These are phyloP conservation scores for Globisporangium cystogenes DNA, from an alignment of 352 stramenopile species.

Conservation along the genomic window DNA sequence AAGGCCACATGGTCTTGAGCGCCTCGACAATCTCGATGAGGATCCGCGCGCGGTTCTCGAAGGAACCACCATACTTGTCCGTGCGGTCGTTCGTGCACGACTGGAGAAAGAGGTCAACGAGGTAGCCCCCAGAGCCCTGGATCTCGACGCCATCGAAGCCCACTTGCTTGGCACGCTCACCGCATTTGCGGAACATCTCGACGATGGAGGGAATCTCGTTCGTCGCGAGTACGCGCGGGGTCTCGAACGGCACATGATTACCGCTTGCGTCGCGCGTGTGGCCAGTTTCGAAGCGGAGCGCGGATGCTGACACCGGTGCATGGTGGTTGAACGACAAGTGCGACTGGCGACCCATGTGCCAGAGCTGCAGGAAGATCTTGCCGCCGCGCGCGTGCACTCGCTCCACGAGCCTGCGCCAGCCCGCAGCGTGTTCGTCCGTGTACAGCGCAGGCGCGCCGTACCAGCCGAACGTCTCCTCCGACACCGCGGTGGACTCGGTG, in stretches of 20 bases:
- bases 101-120: conserved; percentile 83
- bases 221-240: not conserved
- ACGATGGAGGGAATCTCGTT: conserved; percentile 28
- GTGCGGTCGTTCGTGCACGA: conserved; percentile 47
- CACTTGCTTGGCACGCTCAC: conserved; percentile 2
- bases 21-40: conserved; percentile 45
- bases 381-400: conserved; percentile 41
- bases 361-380: conserved; percentile 57
- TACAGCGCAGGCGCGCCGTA: conserved; percentile 2
- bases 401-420: conserved; percentile 30
- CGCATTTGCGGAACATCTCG: conserved; percentile 10
- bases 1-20: conserved; percentile 9
- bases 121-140: conserved; percentile 84
- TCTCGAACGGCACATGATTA: conserved; percentile 3
- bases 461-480: conserved; percentile 5
- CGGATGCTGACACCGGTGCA: conserved; percentile 18
- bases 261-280: not conserved
- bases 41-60: conserved; percentile 59
- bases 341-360: conserved; percentile 44
- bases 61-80: conserved; percentile 66
- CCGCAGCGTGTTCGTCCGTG: conserved; percentile 16
- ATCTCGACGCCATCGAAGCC: conserved; percentile 82
- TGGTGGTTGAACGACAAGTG: conserved; percentile 24
- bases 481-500: conserved; percentile 11
- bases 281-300: conserved; percentile 13